Percentiles rank a stretch among this genome's conserved stretches.
These are phyloP conservation scores for Fusarium sublunatum DNA, from an alignment of 2,329 filamentous ascomycete genomes.

Conservation along the genomic window DNA sequence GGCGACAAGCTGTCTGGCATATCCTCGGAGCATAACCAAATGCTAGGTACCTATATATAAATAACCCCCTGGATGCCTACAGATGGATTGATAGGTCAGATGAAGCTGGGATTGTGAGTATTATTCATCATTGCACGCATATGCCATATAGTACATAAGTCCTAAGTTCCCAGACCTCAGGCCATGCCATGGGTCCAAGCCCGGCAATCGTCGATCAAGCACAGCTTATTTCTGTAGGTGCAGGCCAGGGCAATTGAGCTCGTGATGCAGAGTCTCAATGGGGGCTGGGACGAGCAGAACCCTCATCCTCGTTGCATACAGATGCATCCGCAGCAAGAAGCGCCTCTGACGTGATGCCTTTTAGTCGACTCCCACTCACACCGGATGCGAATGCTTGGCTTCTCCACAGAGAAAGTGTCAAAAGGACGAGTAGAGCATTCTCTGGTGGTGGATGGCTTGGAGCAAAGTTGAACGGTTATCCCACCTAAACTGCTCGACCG, in stretches of 20 bases:
- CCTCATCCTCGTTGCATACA: conserved; percentile 10
- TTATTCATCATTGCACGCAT: too few species aligned
- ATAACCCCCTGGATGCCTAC: too few species aligned
- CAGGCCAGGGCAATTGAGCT: conserved; percentile 8
- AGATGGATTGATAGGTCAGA: conserved; percentile 13
- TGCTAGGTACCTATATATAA: too few species aligned
- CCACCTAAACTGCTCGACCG: too few species aligned
- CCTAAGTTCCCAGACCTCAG: conserved; percentile 12
- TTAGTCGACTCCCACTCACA: conserved; percentile 12
- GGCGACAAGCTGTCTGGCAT: neutral
- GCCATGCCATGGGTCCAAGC: conserved; percentile 2
- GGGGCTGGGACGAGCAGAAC: conserved; percentile 28
- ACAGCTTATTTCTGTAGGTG: conserved; percentile 24
- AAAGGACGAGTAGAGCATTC: neutral
- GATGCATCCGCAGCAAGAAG: conserved; percentile 25
- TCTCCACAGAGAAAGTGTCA: neutral
- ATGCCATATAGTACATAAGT: too few species aligned
- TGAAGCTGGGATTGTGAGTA: too few species aligned
- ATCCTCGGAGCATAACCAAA: conserved; percentile 1
- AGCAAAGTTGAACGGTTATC: too few species aligned
- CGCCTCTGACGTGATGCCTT: conserved; percentile 38
- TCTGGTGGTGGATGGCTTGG: conserved; percentile 6
- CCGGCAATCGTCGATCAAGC: conserved; percentile 30
- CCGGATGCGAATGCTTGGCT: conserved; percentile 3
- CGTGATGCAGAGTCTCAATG: conserved; percentile 35